These are phyloP conservation scores for Leccinum subgranulosum DNA, from an alignment of 768 basidiomycete species.

Conservation along the genomic window DNA sequence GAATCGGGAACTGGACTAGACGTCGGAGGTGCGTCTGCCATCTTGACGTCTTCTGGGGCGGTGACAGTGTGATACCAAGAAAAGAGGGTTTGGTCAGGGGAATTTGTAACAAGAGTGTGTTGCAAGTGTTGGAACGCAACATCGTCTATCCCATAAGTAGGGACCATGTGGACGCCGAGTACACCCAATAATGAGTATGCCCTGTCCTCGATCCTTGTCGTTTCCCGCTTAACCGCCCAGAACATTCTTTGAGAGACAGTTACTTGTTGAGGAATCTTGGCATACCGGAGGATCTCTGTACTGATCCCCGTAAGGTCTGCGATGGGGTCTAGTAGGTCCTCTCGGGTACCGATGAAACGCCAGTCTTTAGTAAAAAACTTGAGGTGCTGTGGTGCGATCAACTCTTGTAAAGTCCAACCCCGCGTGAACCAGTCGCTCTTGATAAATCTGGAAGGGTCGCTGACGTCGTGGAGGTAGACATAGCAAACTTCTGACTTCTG, in stretches of 20 bases:
- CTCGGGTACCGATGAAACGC: constrained; percentile 16
- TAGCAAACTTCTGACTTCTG: constrained; percentile 23
- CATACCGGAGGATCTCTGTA: constrained; percentile 11
- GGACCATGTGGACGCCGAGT: constrained; percentile 16
- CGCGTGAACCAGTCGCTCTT: constrained; percentile 31
- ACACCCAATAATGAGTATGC: constrained; percentile 31
- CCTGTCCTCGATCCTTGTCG: constrained; percentile 26
- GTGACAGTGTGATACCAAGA: constrained; percentile 19
- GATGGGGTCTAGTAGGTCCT: constrained; percentile 12
- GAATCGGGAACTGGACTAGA: not conserved
- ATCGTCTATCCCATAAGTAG: constrained; percentile 26
- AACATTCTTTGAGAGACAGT: constrained; percentile 25
- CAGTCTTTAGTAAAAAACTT: constrained; percentile 29
- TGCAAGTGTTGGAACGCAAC: constrained; percentile 27
- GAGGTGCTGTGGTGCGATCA: constrained; percentile 27
- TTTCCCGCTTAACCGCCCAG: constrained; percentile 27
- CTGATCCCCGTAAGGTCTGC: constrained; percentile 15
- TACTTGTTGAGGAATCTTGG: constrained; percentile 6
- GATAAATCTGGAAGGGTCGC: constrained; percentile 9
- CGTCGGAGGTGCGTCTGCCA: not conserved
- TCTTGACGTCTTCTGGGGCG: constrained; percentile 11
- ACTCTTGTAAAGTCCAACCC: constrained; percentile 32
- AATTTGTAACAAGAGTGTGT: constrained; percentile 17
- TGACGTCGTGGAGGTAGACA: constrained; percentile 27
- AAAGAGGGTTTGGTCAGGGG: constrained; percentile 26